phyloP scores from a whole-genome alignment of 1,139 yeast genomes.

The Hansenula anomala region DNA sequence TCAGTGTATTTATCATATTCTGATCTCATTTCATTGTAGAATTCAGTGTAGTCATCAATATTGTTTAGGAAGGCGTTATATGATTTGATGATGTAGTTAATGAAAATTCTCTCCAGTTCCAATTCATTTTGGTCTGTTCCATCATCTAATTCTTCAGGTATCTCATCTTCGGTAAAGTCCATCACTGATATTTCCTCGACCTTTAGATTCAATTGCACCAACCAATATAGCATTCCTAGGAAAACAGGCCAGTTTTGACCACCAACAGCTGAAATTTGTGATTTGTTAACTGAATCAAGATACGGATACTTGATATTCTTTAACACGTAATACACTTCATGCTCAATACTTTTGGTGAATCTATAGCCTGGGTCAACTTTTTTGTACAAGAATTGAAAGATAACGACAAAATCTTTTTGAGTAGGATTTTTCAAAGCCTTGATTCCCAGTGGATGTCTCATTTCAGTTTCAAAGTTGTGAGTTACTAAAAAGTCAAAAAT shows the following conservation, averaged over 20 bases:
- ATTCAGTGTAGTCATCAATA: slow-evolving; percentile 54
- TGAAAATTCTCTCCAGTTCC: slow-evolving; percentile 54
- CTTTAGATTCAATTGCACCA: slow-evolving; percentile 52
- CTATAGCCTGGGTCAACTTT: slow-evolving; percentile 76
- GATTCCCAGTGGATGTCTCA: slow-evolving; percentile 62
- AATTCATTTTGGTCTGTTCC: slow-evolving; percentile 31
- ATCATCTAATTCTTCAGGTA: slow-evolving; percentile 29
- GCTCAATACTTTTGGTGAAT: slow-evolving; percentile 65
- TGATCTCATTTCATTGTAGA: slow-evolving; percentile 48
- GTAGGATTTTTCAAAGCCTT: slow-evolving; percentile 75
- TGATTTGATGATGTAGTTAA: slow-evolving; percentile 59
- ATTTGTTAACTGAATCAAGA: slow-evolving; percentile 71
- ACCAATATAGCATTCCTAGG: slow-evolving; percentile 79
- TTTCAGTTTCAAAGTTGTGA: slow-evolving; percentile 68
- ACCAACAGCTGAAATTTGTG: slow-evolving; percentile 88
- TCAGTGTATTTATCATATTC: slow-evolving; percentile 47
- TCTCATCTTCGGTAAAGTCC: slow-evolving; percentile 34
- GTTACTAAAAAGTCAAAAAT: slow-evolving; percentile 58
- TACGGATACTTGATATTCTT: slow-evolving; percentile 74
- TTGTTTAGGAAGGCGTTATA: slow-evolving; percentile 64
- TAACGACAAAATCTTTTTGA: slow-evolving; percentile 75
- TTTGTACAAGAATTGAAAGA: slow-evolving; percentile 76
- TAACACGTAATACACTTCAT: slow-evolving; percentile 67
- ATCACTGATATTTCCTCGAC: slow-evolving; percentile 32
- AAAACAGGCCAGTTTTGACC: slow-evolving; percentile 88